A percentile compares a stretch with the other conserved stretches of the same genome.
These are phyloP conservation scores for Botryotinia narcissicola DNA, from an alignment of 2,329 filamentous ascomycete genomes.

Conservation along the genomic window DNA sequence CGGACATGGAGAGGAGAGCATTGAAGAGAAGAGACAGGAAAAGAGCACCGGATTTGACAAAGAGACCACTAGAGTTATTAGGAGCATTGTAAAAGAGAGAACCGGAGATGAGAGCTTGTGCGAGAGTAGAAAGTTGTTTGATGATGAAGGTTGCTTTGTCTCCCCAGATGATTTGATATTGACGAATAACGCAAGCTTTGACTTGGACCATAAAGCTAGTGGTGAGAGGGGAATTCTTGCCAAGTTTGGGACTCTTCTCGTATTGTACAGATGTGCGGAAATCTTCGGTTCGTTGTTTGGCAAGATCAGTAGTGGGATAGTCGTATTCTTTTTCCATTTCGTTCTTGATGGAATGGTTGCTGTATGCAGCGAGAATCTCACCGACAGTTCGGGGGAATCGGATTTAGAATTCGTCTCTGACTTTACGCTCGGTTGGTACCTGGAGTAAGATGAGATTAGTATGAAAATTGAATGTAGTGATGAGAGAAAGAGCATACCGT, in stretches of 20 bases:
- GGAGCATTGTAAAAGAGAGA: conserved; percentile 67
- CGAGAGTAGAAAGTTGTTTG: conserved; percentile 57
- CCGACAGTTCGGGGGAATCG: conserved; percentile 47
- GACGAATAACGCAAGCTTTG: conserved; percentile 53
- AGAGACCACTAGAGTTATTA: conserved; percentile 56
- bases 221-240: conserved; percentile 55
- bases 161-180: conserved; percentile 65
- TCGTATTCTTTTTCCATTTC: conserved; percentile 55
- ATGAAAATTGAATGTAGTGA: not conserved
- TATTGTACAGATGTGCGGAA: conserved; percentile 53
- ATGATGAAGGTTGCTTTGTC: conserved; percentile 63
- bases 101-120: conserved; percentile 61
- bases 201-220: conserved; percentile 55
- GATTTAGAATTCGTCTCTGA: conserved; percentile 45
- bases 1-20: conserved; percentile 60
- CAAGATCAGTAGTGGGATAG: conserved; percentile 51
- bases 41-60: conserved; percentile 60
- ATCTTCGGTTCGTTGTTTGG: conserved; percentile 44
- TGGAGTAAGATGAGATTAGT: not conserved
- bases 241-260: conserved; percentile 55
- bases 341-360: conserved; percentile 49
- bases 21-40: conserved; percentile 66
- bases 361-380: conserved; percentile 49
- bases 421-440: conserved; percentile 60
- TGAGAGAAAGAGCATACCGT: conserved; percentile 23